phyloP scores from a whole-genome alignment of 495 filamentous ascomycete species.

The Neurospora sp. region DNA sequence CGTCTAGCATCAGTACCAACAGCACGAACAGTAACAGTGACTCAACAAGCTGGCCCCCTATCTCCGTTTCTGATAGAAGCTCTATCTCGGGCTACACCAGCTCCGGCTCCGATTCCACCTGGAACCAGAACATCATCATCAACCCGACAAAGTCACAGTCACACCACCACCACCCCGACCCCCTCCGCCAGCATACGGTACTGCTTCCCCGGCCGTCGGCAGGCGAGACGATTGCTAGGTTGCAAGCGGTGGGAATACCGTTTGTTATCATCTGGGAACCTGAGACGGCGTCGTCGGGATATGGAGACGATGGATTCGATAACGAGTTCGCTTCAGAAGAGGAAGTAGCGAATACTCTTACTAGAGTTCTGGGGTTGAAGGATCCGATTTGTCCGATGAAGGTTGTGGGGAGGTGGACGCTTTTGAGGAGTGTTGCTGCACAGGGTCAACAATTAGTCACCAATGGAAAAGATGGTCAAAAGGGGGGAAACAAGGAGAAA shows the following conservation, averaged over 20 bases:
- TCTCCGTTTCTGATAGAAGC: not conserved
- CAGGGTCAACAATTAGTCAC: not conserved
- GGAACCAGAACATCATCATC: not conserved
- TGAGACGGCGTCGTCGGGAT: not conserved
- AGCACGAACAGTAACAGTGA: not conserved
- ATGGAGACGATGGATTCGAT: not conserved
- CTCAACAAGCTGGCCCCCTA: not conserved
- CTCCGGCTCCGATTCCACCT: not conserved
- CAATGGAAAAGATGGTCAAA: not conserved
- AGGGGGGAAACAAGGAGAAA: not conserved
- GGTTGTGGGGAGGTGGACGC: not conserved
- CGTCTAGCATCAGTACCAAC: not conserved
- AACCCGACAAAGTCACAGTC: too few species aligned
- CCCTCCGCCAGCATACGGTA: too few species aligned
- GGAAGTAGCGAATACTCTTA: not conserved
- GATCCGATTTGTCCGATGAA: not conserved
- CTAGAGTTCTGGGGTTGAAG: not conserved
- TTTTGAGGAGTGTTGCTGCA: not conserved
- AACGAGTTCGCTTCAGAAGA: not conserved
- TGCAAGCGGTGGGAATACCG: not conserved
- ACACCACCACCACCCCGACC: too few species aligned
- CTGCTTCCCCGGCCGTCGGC: not conserved
- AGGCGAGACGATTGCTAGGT: not conserved
- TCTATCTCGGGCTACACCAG: not conserved
- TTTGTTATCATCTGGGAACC: not conserved